Evolutionary conservation across 139 green algal genomes (phyloP).

Genomic region (Chlorella sp.): DNA sequence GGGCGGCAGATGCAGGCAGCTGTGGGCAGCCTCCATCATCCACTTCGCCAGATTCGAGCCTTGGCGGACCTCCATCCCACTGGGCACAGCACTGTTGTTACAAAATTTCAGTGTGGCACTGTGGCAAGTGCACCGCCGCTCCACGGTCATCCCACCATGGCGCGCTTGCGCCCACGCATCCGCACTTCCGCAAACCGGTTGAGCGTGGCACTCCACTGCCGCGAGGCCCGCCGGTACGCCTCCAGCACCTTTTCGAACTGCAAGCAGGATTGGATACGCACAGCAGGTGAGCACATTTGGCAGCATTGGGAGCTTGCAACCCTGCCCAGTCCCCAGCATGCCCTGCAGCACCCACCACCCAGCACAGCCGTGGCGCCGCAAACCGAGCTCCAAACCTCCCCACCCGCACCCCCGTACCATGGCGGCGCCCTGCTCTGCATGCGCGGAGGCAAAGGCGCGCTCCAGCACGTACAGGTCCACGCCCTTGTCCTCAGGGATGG

Average conservation of each 20-base stretch:
- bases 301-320: too few relatives aligned
- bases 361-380: too few relatives aligned
- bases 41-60: too few relatives aligned
- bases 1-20: neutral
- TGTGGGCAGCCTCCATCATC: too few relatives aligned
- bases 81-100: neutral
- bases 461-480: slow-evolving; percentile 95
- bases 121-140: neutral
- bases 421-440: slow-evolving; percentile 50
- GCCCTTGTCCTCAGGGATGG: slow-evolving; percentile 81
- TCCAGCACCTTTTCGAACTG: slow-evolving; percentile 78
- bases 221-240: slow-evolving; percentile 74
- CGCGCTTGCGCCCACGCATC: slow-evolving; percentile 80
- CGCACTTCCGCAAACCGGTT: slow-evolving; percentile 89
- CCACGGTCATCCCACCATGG: slow-evolving; percentile 80
- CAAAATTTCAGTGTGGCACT: neutral
- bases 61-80: too few relatives aligned
- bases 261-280: neutral
- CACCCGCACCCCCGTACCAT: neutral
- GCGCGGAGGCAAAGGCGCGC: slow-evolving; percentile 80
- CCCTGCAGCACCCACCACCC: slow-evolving; percentile 2
- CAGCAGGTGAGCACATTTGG: too few relatives aligned
- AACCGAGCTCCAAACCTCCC: neutral
- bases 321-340: too few relatives aligned
- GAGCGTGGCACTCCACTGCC: slow-evolving; percentile 75